Base-by-base conservation (phyloP, 2,329 filamentous ascomycete genomes). In the Aureobasidium vineae region DNA sequence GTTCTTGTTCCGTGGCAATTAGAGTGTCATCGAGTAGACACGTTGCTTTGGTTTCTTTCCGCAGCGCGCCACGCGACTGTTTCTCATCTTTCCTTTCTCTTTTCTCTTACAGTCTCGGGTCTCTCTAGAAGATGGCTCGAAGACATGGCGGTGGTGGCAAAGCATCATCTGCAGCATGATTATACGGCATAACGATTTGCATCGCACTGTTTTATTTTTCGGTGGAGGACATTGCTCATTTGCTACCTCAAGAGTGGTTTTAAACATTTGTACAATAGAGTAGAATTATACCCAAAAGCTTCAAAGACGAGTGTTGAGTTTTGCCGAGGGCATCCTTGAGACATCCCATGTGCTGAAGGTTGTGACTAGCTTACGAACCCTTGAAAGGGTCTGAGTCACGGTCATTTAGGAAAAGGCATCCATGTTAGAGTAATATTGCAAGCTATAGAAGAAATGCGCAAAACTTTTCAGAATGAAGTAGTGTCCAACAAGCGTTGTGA, bases 1-100 rank as follows among this genome's bases (percentile, higher is more conserved):
- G 78, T 99, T 99, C 79, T 81, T 99, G 70, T 99, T 99, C 85
- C 86, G 93, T 41, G 93, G 92, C 59, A 53, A 43, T 26, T 64
- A 49, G 33, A 28, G 45, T 41, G 33, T 41, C 28, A 26, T 21
- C 8, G 41, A 49, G 15, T 21, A 54, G 33, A 23, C 38, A 59
- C 38, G 15, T 57, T 36, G 56, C 40, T 33, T 19, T 60, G 28
- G 3, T 38, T 45, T 23, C 3, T 43, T 16, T 33, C 11, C 11
- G 1, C 21, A 41, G 33, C n/a, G 28, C n/a, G 41, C 28, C 31
- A 60, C 47, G 57, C 45, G 31, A 16, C 41, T 28, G 33, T 16
- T 41, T 36, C 26, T 33, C 21, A 26, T 52, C 23, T 63, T 40
- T 40, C 7, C 36, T 26, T 41, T 8, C 16, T 50, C 40, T 52